Evolutionary conservation across 352 stramenopile genomes (phyloP), one percentile per base, ranked within the genome.

Genomic region (Globisporangium recalcitrans): DNA sequence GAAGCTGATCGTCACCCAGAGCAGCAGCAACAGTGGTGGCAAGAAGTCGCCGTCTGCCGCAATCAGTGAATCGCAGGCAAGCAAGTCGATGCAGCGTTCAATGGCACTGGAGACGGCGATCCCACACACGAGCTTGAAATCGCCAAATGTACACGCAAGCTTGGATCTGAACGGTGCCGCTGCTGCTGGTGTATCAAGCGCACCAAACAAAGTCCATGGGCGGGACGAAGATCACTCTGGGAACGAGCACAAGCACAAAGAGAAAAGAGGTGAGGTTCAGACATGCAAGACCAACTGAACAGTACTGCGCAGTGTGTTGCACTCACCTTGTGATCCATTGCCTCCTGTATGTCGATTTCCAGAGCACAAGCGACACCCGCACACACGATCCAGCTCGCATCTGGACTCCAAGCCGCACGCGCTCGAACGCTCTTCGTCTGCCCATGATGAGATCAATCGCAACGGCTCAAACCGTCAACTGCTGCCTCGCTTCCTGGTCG

Each of bases 401-500:
- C 2, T 52, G 36, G 16, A 38, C 5, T 27, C 42, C 24, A 55
- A 31, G 22, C 4, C 19, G 6, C 42, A 66, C 8, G 19, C 29
- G 9, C 4, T 57, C 8, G 51, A 57, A 6, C 29, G 51, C 10
- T 44, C 51, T 57, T 47, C 24, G 42, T 42, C 44, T 53, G 13
- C 52, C 56, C 51, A 40, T 19, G 29, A 40, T 4, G n/a, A 10
- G 21, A 38, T 14, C 42, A 31, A 14, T 21, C 73, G 4, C 13
- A 69, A 29, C 19, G 57, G 67, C 3, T 19, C 32, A 21, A 38
- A 58, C 1, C 53, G 34, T 6, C 73, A 77, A 22, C 69, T 86
- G 14, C 56, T 88, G 36, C 79, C 79, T 0, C 77, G 76, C 1
- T 88, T 88, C 57, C 57, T 88, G 51, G 78, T 16, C 66, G 62